Base-by-base conservation (phyloP, 345 rosid genomes). In the Psidium friedrichsthalianum region DNA sequence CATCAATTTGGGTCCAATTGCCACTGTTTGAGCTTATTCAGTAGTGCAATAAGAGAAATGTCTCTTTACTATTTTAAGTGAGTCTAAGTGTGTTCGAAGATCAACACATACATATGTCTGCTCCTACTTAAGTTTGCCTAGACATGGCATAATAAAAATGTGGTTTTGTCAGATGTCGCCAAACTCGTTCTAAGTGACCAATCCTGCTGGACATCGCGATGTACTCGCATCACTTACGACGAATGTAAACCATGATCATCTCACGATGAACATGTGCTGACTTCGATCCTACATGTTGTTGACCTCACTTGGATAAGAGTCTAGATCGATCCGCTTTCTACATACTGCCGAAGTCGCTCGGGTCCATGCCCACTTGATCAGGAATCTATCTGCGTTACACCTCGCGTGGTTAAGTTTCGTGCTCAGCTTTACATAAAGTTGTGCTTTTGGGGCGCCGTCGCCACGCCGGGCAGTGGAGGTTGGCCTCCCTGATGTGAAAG, bases 1-100 rank as follows among this genome's bases (percentile, higher is more conserved):
- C 1, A 51, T 87, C 18, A 82, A 74, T 10, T 40, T 82, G 87
- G 93, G 83, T 61, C 91, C 95, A 1, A 88, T 87, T 61, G 91
- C 92, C 12, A 83, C 90, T 6, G 94, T 92, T 59, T 91, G 85
- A 69, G 25, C 80, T 36, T 69, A 36, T 69, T 21, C 47, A 15
- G 24, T 8, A 69, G 80, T 4, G 25, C 25, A 18, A 36, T 18
- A 5, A 69, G 25, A 69, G 25, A 20, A 21, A 8, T 5, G 25
- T 69, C 47, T 69, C 47, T 32, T 69, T 1, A 21, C 25, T 69
- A 69, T 69, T 36, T 18, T 69, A 69, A 32, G 78, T 69, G 36
- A 69, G 47, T 69, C 78, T 8, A 29, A 15, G 36, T 69, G 80
- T 10, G 80, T 36, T 36, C 40, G 47, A 36, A 36, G 80, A 36